phyloP scores from a whole-genome alignment of 1,284 basidiomycete species.

The Cerrena zonata region DNA sequence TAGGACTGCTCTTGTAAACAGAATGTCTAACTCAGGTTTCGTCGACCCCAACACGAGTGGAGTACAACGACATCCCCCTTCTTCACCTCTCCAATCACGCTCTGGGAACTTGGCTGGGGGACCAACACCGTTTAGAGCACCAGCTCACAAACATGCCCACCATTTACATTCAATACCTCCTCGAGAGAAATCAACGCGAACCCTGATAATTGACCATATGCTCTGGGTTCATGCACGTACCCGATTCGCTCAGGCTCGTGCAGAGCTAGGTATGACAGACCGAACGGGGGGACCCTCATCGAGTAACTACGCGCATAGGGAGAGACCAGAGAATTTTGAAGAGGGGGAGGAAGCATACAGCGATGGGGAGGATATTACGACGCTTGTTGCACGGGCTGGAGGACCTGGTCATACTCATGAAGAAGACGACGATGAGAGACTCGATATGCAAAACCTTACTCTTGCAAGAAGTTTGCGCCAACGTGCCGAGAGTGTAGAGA shows the following conservation, averaged over 20 bases:
- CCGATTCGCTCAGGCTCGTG: constrained; percentile 73
- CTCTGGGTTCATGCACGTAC: constrained; percentile 76
- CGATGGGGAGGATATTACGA: constrained; percentile 55
- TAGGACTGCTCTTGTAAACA: no score
- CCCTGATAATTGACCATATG: constrained; percentile 77
- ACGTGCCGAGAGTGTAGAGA: constrained; percentile 72
- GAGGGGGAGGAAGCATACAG: constrained; percentile 61
- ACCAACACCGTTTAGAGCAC: constrained; percentile 42
- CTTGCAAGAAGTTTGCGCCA: constrained; percentile 59
- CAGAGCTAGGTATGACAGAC: constrained; percentile 76
- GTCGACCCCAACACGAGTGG: neutral
- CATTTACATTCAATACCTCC: constrained; percentile 73
- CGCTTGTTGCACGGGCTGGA: constrained; percentile 48
- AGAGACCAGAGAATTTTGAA: constrained; percentile 66
- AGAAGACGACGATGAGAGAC: constrained; percentile 55
- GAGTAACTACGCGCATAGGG: constrained; percentile 50
- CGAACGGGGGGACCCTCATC: constrained; percentile 61
- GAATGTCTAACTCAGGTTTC: neutral
- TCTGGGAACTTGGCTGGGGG: constrained; percentile 8
- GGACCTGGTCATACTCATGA: constrained; percentile 45
- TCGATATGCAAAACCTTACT: constrained; percentile 51
- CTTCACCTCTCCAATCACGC: constrained; percentile 25
- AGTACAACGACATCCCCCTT: constrained; percentile 22
- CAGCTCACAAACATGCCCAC: constrained; percentile 67
- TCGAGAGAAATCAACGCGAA: constrained; percentile 72